phyloP scores from a whole-genome alignment of 805 yeast genomes.

The Cyberlindnera misumaiensis region DNA sequence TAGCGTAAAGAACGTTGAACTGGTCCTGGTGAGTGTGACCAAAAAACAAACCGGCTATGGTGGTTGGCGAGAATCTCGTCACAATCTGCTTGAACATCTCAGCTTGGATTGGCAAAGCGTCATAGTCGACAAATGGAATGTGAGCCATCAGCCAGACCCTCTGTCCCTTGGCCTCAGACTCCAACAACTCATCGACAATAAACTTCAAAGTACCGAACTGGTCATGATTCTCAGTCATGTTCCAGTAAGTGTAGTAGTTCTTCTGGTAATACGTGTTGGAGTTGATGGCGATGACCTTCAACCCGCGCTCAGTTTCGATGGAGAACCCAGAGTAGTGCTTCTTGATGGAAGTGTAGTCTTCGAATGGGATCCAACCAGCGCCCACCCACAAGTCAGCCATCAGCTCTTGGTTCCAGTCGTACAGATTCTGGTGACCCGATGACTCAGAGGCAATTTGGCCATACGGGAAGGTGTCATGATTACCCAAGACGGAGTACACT shows the following conservation, averaged over 20 bases:
- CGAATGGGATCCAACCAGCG: conserved; percentile 32
- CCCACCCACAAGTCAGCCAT: conserved; percentile 44
- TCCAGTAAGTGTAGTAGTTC: conserved; percentile 51
- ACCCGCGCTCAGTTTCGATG: conserved; percentile 45
- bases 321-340: conserved; percentile 60
- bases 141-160: conserved; percentile 73
- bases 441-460: conserved; percentile 55
- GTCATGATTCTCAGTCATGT: conserved; percentile 44
- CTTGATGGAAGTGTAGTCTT: conserved; percentile 12
- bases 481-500: conserved; percentile 58
- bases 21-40: conserved; percentile 72
- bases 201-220: conserved; percentile 58
- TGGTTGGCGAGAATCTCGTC: conserved; percentile 60
- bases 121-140: conserved; percentile 55
- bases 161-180: conserved; percentile 48
- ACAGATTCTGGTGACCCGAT: conserved; percentile 37
- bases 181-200: conserved; percentile 54
- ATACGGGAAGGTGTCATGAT: conserved; percentile 67
- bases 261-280: conserved; percentile 62
- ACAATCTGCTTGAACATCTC: conserved; percentile 48
- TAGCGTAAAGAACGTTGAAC: conserved; percentile 50
- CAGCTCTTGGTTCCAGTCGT: conserved; percentile 41
- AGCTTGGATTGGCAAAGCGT: conserved; percentile 52
- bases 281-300: conserved; percentile 56
- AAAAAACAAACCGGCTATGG: conserved; percentile 61